Evolutionary conservation across 192 early-diverging fungal genomes (phyloP).

Genomic region (Entomortierella beljakovae): DNA sequence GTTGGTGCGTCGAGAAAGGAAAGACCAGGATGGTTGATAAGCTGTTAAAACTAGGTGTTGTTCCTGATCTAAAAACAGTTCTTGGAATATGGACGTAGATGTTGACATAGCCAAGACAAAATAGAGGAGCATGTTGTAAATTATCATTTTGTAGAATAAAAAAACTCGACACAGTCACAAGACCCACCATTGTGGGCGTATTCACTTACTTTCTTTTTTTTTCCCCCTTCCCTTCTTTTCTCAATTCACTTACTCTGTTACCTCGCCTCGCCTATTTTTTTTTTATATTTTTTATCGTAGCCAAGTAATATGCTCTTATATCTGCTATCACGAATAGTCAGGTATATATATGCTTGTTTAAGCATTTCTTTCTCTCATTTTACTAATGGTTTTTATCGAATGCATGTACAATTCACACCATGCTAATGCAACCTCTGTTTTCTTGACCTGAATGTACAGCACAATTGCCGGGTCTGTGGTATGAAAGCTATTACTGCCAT

Average conservation of each 20-base stretch:
- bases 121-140: no score
- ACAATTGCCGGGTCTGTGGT: constrained; percentile 38
- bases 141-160: no score
- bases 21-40: constrained; percentile 44
- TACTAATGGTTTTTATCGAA: no score
- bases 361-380: no score
- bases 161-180: no score
- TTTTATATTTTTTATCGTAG: no score
- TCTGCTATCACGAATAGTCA: constrained; percentile 30
- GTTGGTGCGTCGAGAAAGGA: constrained; percentile 44
- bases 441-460: neutral
- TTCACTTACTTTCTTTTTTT: no score
- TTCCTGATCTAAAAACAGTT: constrained; percentile 45
- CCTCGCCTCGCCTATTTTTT: no score
- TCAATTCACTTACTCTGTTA: no score
- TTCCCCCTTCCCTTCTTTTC: no score
- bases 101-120: no score
- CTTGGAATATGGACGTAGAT: constrained; percentile 17
- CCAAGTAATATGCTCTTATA: constrained; percentile 30
- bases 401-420: neutral
- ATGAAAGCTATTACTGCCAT: neutral
- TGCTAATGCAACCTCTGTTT: neutral
- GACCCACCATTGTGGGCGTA: no score
- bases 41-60: constrained; percentile 40
- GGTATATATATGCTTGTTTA: constrained; percentile 4